These are phyloP conservation scores for Rehmannia glutinosa DNA, from an alignment of 257 asterid species.

Conservation along the genomic window DNA sequence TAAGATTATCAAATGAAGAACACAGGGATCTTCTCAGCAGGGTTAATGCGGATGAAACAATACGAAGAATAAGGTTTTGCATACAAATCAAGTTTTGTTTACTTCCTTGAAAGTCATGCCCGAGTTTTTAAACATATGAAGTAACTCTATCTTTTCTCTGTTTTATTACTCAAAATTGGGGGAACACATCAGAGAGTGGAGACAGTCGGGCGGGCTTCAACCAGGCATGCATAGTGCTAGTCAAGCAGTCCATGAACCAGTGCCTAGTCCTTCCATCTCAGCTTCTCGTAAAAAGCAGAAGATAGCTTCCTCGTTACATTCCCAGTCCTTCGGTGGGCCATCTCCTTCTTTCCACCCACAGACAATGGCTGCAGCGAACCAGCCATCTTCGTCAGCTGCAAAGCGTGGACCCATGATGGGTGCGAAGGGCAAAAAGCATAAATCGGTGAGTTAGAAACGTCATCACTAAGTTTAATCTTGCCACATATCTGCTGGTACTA, in stretches of 20 bases:
- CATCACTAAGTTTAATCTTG: constrained; percentile 12
- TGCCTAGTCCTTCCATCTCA: constrained; percentile 63
- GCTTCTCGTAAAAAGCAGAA: constrained; percentile 21
- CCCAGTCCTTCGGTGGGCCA: constrained; percentile 62
- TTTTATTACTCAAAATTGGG: constrained; percentile 3
- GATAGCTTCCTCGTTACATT: constrained; percentile 37
- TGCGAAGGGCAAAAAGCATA: constrained; percentile 55
- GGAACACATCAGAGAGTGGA: constrained; percentile 56
- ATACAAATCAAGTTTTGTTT: background rate
- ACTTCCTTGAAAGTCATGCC: constrained; percentile 13
- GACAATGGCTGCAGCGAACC: no score
- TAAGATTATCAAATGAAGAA: background rate
- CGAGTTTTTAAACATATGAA: constrained; percentile 8
- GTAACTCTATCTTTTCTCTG: constrained; percentile 7
- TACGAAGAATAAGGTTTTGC: constrained; percentile 63
- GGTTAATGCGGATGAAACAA: constrained; percentile 67
- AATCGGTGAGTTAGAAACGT: constrained; percentile 46
- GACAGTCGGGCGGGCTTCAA: constrained; percentile 50
- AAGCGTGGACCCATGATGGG: constrained; percentile 56
- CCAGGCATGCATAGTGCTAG: constrained; percentile 41
- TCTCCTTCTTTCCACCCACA: constrained; percentile 51
- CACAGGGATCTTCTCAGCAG: constrained; percentile 36
- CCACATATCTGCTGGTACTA: background rate
- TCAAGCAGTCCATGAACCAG: constrained; percentile 49
- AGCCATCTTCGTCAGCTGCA: constrained; percentile 38